A percentile compares a stretch with the other conserved stretches of the same genome.
Evolutionary conservation across 2,329 filamentous ascomycete species (phyloP).

Genomic region (Nemania abortiva): DNA sequence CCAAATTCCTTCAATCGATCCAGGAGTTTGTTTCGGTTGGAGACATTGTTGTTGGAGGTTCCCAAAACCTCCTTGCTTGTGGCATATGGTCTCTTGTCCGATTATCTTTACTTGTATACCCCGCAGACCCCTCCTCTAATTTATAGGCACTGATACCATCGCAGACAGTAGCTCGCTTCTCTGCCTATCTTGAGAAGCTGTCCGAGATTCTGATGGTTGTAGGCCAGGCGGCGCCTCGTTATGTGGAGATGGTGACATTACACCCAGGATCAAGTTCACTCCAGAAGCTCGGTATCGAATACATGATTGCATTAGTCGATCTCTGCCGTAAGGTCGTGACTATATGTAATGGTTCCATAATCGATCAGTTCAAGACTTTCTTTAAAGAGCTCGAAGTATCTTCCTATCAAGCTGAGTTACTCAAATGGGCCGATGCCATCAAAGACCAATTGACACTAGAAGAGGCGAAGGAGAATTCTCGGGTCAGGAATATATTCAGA

Average conservation of each 20-base stretch:
- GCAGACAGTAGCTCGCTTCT: conserved; percentile 50
- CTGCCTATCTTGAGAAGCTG: conserved; percentile 55
- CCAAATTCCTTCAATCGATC: conserved; percentile 55
- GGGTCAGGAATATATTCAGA: neutral
- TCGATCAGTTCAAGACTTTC: conserved; percentile 50
- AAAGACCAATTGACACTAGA: conserved; percentile 47
- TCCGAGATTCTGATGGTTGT: conserved; percentile 57
- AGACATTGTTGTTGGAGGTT: conserved; percentile 56
- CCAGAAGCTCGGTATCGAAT: conserved; percentile 55
- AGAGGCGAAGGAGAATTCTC: conserved; percentile 20
- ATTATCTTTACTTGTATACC: conserved; percentile 55
- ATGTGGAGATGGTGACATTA: conserved; percentile 55
- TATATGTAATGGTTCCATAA: conserved; percentile 50
- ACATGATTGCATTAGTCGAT: conserved; percentile 56
- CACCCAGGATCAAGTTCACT: conserved; percentile 55
- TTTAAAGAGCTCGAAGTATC: conserved; percentile 52
- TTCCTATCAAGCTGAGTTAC: conserved; percentile 51
- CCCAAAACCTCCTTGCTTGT: conserved; percentile 59
- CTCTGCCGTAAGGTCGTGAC: conserved; percentile 55
- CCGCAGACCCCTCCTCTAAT: conserved; percentile 22
- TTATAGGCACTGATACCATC: neutral
- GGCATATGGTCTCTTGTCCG: conserved; percentile 60
- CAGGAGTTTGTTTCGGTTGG: conserved; percentile 60
- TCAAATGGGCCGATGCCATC: conserved; percentile 53
- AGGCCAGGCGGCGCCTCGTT: conserved; percentile 56